Evolutionary conservation across 1,284 basidiomycete genomes (phyloP).

Genomic region (Moniliella sp.): DNA sequence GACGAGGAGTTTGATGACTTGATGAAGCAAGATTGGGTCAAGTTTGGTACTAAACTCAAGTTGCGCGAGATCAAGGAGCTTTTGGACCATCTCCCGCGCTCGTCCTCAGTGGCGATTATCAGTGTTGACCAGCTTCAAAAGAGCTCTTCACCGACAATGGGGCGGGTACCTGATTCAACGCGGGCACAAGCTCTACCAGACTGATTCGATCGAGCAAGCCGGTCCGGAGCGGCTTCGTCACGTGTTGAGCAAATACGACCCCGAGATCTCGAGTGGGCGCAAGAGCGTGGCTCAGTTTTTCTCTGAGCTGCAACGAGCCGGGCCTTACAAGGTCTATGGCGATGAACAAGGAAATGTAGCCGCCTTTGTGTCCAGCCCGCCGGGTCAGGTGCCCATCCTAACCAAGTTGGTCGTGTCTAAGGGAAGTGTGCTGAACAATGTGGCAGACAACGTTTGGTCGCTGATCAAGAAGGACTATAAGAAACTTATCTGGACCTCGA

Average conservation of each 20-base stretch:
- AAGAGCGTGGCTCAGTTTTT: slow-evolving; percentile 68
- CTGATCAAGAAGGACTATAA: slow-evolving; percentile 81
- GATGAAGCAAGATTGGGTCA: too few relatives aligned
- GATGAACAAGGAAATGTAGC: slow-evolving; percentile 82
- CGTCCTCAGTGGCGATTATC: slow-evolving; percentile 91
- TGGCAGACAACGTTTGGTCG: slow-evolving; percentile 80
- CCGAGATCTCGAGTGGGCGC: slow-evolving; percentile 57
- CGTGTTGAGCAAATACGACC: slow-evolving; percentile 79
- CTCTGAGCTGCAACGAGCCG: slow-evolving; percentile 42
- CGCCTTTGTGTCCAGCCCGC: slow-evolving; percentile 70
- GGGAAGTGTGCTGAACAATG: slow-evolving; percentile 66
- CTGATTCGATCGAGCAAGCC: slow-evolving; percentile 52
- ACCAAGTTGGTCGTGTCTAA: slow-evolving; percentile 69
- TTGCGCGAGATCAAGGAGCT: slow-evolving; percentile 90
- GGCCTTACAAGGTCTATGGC: slow-evolving; percentile 73
- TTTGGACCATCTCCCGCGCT: slow-evolving; percentile 78
- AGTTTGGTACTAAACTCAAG: slow-evolving; percentile 90
- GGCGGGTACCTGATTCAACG: slow-evolving; percentile 84
- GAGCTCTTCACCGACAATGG: slow-evolving; percentile 90
- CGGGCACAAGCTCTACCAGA: slow-evolving; percentile 82
- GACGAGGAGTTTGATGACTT: too few relatives aligned
- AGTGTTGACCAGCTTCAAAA: too few relatives aligned
- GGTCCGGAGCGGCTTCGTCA: slow-evolving; percentile 72
- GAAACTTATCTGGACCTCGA: slow-evolving; percentile 77
- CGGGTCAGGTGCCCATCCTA: slow-evolving; percentile 64